phyloP scores from a whole-genome alignment of 805 yeast genomes.

The Danielia reshetovae region DNA sequence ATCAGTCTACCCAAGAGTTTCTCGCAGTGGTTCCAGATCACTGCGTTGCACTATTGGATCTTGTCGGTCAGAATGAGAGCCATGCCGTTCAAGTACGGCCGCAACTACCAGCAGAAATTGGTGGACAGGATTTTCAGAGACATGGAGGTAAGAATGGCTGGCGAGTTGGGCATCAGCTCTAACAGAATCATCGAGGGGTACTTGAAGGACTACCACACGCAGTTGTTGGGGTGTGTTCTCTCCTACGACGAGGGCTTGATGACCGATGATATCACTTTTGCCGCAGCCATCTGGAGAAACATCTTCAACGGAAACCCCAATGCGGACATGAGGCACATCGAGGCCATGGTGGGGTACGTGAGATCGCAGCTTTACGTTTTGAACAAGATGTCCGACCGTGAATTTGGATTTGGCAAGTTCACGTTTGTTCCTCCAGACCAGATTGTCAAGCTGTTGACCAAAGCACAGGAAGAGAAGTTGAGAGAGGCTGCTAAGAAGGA shows the following conservation, averaged over 20 bases:
- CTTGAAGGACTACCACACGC: conserved; percentile 85
- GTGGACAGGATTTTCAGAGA: conserved; percentile 88
- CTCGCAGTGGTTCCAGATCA: conserved; percentile 95
- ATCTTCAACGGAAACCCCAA: conserved; percentile 81
- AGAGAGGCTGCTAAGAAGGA: conserved; percentile 47
- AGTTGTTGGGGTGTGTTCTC: conserved; percentile 82
- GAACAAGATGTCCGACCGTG: conserved; percentile 82
- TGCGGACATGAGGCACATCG: conserved; percentile 77
- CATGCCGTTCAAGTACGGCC: conserved; percentile 85
- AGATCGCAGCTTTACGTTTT: conserved; percentile 87
- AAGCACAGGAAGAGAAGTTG: conserved; percentile 57
- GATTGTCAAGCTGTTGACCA: conserved; percentile 67
- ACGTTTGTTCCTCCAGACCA: conserved; percentile 79
- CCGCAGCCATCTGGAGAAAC: conserved; percentile 85
- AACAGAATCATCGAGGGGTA: conserved; percentile 81
- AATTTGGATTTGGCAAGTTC: conserved; percentile 89
- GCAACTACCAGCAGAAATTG: conserved; percentile 85
- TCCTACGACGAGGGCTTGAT: conserved; percentile 91
- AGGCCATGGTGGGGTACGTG: conserved; percentile 84
- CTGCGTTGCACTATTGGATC: conserved; percentile 90
- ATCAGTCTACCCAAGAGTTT: conserved; percentile 80
- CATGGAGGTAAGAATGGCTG: conserved; percentile 79
- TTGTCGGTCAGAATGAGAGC: conserved; percentile 93
- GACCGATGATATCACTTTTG: conserved; percentile 73
- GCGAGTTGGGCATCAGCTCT: conserved; percentile 80